Percentiles rank a stretch among this genome's conserved stretches.
Conservation (phyloP, 1,284 basidiomycete genomes). For the Schizopora paradoxa region DNA sequence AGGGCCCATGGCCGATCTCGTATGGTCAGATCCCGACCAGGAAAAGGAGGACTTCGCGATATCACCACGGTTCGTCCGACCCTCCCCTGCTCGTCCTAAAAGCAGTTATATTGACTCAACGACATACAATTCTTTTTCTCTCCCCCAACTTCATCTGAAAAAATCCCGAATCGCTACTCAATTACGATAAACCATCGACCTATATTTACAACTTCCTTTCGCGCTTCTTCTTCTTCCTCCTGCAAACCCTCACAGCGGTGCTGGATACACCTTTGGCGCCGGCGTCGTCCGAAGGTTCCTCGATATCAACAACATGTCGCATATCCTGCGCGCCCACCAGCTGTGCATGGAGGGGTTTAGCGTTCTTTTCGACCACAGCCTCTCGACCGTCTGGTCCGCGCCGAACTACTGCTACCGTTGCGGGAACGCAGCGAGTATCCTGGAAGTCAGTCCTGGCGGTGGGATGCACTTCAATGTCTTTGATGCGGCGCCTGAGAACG, state of each 20-base stretch:
- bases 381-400: slow-evolving; percentile 98
- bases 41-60: slow-evolving; percentile 99
- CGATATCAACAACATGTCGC: slow-evolving; percentile 91
- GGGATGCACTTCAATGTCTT: slow-evolving; percentile 96
- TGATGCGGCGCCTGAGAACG: slow-evolving; percentile 98
- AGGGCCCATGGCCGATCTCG: slow-evolving; percentile 99
- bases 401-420: slow-evolving; percentile 99
- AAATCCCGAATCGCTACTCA: too few species aligned
- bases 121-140: neutral
- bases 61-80: slow-evolving; percentile 74
- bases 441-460: slow-evolving; percentile 92
- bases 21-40: slow-evolving; percentile 99
- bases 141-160: too few species aligned
- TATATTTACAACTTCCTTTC: slow-evolving; percentile 14
- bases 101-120: slow-evolving; percentile 11
- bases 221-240: slow-evolving; percentile 16
- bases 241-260: slow-evolving; percentile 83
- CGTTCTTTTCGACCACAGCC: slow-evolving; percentile 89
- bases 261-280: slow-evolving; percentile 98
- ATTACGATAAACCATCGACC: too few species aligned
- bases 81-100: slow-evolving; percentile 14
- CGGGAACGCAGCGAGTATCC: slow-evolving; percentile 94
- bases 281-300: slow-evolving; percentile 99
- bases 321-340: slow-evolving; percentile 97
- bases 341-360: slow-evolving; percentile 99